Evolutionary conservation across 768 basidiomycete species (phyloP).

Genomic region (Neoboletus subvelutipes): DNA sequence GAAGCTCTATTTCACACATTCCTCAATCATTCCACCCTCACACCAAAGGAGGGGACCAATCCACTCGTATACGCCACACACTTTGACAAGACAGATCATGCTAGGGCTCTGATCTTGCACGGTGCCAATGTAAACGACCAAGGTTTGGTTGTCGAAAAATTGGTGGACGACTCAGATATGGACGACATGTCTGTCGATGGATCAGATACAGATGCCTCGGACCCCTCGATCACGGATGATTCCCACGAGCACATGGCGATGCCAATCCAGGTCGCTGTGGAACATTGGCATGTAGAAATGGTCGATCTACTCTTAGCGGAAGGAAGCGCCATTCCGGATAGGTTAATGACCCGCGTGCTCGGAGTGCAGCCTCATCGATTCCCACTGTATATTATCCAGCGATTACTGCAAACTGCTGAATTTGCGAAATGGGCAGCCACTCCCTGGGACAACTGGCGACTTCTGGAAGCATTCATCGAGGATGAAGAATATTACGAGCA

Average conservation of each 20-base stretch:
- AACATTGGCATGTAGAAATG: slow-evolving; percentile 3
- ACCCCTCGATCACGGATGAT: neutral
- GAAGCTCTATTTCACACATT: neutral
- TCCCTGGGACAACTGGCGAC: slow-evolving; percentile 1
- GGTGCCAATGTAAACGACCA: neutral
- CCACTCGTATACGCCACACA: slow-evolving; percentile 12
- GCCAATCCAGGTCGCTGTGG: slow-evolving; percentile 1
- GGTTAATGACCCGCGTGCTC: neutral
- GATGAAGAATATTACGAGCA: neutral
- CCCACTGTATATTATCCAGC: slow-evolving; percentile 1
- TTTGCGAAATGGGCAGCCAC: neutral
- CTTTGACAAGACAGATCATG: neutral
- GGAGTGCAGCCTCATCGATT: neutral
- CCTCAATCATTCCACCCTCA: neutral
- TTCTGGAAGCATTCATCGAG: slow-evolving; percentile 4
- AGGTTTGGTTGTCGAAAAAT: neutral
- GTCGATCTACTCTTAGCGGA: slow-evolving; percentile 1
- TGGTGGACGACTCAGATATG: neutral
- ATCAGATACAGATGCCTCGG: neutral
- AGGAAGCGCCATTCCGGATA: neutral
- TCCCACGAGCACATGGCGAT: neutral
- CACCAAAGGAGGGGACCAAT: neutral
- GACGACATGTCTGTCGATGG: neutral
- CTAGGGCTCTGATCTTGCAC: neutral
- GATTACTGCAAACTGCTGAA: neutral